Evolutionary conservation across 768 basidiomycete species (phyloP).

Genomic region (Pleurotus sapidus): DNA sequence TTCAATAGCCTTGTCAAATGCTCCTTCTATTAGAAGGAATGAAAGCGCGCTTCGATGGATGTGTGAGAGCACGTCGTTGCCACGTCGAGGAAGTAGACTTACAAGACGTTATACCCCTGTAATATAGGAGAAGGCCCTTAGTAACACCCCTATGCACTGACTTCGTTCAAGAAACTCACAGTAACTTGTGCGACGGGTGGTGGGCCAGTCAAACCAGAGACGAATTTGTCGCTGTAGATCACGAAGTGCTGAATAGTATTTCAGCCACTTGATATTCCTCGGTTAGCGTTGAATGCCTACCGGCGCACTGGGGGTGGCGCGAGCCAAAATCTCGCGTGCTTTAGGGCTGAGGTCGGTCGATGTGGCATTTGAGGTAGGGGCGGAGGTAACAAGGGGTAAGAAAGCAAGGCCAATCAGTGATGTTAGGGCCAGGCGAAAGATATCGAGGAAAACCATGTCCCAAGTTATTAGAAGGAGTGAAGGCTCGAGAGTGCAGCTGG

Average conservation of each 20-base stretch:
- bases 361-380: background rate
- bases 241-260: constrained; percentile 32
- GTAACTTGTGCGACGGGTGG: constrained; percentile 42
- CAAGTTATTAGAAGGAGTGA: background rate
- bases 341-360: background rate
- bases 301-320: constrained; percentile 43
- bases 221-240: constrained; percentile 38
- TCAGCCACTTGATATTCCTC: background rate
- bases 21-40: constrained; percentile 53
- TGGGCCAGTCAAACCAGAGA: constrained; percentile 43
- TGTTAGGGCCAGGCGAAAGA: background rate
- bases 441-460: background rate
- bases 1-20: constrained; percentile 58
- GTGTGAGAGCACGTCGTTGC: constrained; percentile 3
- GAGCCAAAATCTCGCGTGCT: constrained; percentile 28
- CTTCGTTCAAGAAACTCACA: constrained; percentile 22
- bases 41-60: constrained; percentile 36
- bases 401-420: background rate
- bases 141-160: background rate
- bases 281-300: background rate
- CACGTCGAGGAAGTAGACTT: constrained; percentile 15
- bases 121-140: background rate
- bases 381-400: background rate
- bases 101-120: constrained; percentile 63
- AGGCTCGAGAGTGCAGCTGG: no score